phyloP scores from a whole-genome alignment of 2,329 filamentous ascomycete genomes.

The Aureobasidium musti region DNA sequence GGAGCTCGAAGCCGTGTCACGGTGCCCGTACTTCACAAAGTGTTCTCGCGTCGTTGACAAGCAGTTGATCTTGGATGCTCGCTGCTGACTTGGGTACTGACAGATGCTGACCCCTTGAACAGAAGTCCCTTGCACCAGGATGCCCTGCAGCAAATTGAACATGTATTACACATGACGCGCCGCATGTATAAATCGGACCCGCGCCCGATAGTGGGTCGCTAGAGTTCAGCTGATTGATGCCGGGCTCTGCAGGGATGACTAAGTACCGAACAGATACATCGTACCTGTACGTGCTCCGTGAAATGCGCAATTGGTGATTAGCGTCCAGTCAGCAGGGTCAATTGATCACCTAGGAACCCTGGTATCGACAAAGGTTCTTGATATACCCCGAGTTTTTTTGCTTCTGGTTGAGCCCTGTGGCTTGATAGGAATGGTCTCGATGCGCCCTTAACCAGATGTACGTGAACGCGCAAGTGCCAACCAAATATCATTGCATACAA shows the following conservation, averaged over 20 bases:
- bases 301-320: not conserved
- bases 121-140: not conserved
- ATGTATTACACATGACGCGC: not conserved
- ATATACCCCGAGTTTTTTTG: not conserved
- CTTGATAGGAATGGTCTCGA: not conserved
- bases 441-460: not conserved
- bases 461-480: not conserved
- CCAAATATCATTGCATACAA: not conserved
- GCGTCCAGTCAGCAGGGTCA: not conserved
- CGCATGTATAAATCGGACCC: not conserved
- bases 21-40: not conserved
- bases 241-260: not conserved
- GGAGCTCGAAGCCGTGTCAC: not conserved
- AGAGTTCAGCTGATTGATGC: not conserved
- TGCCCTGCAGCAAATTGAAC: not conserved
- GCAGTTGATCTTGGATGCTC: not conserved
- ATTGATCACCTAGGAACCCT: not conserved
- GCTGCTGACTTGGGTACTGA: not conserved
- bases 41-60: not conserved
- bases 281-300: not conserved
- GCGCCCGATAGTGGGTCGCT: not conserved
- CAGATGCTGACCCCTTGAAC: not conserved
- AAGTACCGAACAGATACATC: conserved; percentile 7
- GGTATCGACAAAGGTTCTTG: not conserved
- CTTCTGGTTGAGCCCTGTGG: not conserved